Evolutionary conservation across 495 filamentous ascomycete species (phyloP).

Genomic region (Aspergillus haitiensis): DNA sequence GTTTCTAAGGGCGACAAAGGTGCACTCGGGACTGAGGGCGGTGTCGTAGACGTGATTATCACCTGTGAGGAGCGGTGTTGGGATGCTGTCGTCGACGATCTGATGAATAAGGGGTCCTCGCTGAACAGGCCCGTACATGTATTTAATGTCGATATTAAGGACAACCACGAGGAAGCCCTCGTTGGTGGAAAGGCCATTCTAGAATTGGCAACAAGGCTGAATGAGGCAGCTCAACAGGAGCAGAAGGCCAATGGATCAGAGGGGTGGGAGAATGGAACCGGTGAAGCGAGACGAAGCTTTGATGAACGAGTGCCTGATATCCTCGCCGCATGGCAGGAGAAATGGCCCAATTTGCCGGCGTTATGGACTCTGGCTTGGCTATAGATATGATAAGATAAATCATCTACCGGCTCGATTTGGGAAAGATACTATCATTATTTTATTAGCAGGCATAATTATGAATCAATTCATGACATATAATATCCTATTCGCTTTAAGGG

Average conservation of each 20-base stretch:
- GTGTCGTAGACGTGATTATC: constrained; percentile 90
- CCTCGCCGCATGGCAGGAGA: constrained; percentile 92
- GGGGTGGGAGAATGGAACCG: constrained; percentile 69
- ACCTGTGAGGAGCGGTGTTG: constrained; percentile 98
- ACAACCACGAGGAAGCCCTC: constrained; percentile 95
- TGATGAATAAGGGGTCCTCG: constrained; percentile 76
- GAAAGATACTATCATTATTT: background rate
- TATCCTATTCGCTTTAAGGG: too few relatives aligned
- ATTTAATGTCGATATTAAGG: constrained; percentile 96
- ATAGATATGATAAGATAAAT: constrained; percentile 40
- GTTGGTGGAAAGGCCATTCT: constrained; percentile 90
- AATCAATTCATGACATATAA: background rate
- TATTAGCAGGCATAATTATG: constrained; percentile 7
- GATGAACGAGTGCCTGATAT: constrained; percentile 94
- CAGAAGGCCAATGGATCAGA: constrained; percentile 58
- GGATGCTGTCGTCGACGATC: constrained; percentile 96
- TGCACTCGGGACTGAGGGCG: constrained; percentile 77
- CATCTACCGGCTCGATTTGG: constrained; percentile 2
- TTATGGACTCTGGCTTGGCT: constrained; percentile 97
- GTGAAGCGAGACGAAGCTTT: constrained; percentile 69
- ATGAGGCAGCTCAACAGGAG: constrained; percentile 78
- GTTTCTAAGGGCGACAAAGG: constrained; percentile 63
- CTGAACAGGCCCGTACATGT: constrained; percentile 93
- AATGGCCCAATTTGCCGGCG: constrained; percentile 85
- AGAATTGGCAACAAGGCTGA: constrained; percentile 84